Evolutionary conservation across 2,329 filamentous ascomycete species (phyloP).

Genomic region (Colletotrichum camelliae): DNA sequence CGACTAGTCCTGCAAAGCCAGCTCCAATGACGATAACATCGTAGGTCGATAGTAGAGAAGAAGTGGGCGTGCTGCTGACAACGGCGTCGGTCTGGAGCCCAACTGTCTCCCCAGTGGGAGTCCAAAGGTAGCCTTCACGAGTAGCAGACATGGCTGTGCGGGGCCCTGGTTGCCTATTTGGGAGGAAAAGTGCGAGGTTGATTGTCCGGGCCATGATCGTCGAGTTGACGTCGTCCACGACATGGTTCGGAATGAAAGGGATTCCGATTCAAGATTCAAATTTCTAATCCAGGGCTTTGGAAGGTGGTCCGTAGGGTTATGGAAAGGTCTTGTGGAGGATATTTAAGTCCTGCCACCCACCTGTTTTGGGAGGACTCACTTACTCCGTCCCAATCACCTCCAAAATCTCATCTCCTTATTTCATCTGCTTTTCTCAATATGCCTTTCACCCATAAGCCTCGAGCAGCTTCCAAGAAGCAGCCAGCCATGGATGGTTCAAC

Average conservation of each 20-base stretch:
- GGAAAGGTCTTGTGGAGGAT: rapidly evolving
- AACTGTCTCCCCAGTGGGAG: rapidly evolving
- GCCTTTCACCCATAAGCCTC: neutral
- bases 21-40: neutral
- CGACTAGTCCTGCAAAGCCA: neutral
- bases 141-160: neutral
- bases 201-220: neutral
- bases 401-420: rapidly evolving
- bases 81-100: neutral
- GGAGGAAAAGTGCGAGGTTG: neutral
- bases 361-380: neutral
- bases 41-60: neutral
- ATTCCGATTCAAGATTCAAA: neutral
- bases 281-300: neutral
- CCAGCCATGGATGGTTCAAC: neutral
- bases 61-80: neutral
- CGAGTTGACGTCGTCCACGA: neutral
- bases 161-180: neutral
- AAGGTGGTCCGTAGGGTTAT: neutral
- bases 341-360: neutral
- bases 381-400: neutral
- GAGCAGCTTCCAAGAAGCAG: neutral
- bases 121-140: neutral
- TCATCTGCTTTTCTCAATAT: neutral
- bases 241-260: neutral